Conservation (phyloP, 805 yeast species). For the Ogataea zsoltii region DNA sequence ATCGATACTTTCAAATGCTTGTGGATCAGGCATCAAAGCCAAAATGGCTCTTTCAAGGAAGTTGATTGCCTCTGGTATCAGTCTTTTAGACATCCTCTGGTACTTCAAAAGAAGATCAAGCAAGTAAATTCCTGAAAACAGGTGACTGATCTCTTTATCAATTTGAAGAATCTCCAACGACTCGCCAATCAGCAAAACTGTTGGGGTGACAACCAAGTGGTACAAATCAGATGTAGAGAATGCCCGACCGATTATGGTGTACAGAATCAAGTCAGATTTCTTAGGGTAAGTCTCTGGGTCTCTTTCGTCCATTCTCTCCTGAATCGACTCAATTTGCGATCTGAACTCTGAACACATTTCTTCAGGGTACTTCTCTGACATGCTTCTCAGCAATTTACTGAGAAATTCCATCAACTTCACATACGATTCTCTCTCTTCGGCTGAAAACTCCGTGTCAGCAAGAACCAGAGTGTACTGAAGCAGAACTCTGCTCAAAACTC, state of each 20-base stretch:
- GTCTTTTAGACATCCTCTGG: constrained; percentile 79
- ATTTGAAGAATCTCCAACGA: constrained; percentile 54
- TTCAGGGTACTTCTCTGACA: constrained; percentile 67
- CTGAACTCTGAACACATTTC: constrained; percentile 64
- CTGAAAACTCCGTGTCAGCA: constrained; percentile 32
- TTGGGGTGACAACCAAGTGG: constrained; percentile 87
- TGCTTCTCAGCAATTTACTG: constrained; percentile 48
- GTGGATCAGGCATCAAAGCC: constrained; percentile 42
- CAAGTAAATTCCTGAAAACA: constrained; percentile 65
- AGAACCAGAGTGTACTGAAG: constrained; percentile 61
- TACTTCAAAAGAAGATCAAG: constrained; percentile 65
- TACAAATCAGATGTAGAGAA: constrained; percentile 96
- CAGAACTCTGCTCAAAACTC: constrained; percentile 60
- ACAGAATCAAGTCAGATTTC: constrained; percentile 63
- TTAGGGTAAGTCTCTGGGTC: constrained; percentile 34
- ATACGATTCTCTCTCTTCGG: constrained; percentile 22
- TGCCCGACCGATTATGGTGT: constrained; percentile 68
- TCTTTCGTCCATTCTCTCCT: constrained; percentile 46
- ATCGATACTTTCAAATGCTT: constrained; percentile 19
- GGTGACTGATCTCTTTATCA: constrained; percentile 22
- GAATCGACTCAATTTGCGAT: constrained; percentile 54
- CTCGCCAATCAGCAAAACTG: constrained; percentile 71
- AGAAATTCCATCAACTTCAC: constrained; percentile 37
- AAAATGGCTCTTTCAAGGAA: constrained; percentile 56
- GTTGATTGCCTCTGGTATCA: constrained; percentile 71